Evolutionary conservation across 176 grass and related monocot species (phyloP).

Genomic region (Saccharum spontaneum): DNA sequence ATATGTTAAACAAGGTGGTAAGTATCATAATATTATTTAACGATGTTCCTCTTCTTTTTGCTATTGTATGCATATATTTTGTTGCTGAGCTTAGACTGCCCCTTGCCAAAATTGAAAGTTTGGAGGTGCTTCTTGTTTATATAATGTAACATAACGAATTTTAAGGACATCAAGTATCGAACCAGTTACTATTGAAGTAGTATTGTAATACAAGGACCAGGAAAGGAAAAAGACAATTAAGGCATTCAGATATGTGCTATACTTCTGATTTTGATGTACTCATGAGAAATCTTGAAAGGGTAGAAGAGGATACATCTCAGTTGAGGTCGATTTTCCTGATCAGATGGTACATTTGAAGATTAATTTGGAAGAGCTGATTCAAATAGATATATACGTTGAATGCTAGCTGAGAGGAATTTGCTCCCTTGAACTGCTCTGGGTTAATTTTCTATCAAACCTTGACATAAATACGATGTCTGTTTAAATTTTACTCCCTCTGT

Average conservation of each 20-base stretch:
- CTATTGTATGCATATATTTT: not conserved
- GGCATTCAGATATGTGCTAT: not conserved
- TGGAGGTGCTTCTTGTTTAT: not conserved
- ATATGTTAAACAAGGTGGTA: constrained; percentile 63
- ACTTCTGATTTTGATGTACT: not conserved
- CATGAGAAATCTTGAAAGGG: not conserved
- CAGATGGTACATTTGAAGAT: not conserved
- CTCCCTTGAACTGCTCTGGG: not conserved
- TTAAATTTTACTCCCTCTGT: not conserved
- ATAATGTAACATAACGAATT: not conserved
- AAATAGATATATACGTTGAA: not conserved
- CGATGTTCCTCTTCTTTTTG: not conserved
- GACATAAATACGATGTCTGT: not conserved
- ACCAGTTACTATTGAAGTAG: not conserved
- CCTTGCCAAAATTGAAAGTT: not conserved
- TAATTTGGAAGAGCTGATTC: not conserved
- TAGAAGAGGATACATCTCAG: not conserved
- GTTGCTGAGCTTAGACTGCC: not conserved
- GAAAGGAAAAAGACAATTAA: not conserved
- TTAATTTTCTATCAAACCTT: constrained; percentile 1
- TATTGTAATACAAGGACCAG: not conserved
- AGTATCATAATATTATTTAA: constrained; percentile 13
- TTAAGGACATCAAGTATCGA: not conserved
- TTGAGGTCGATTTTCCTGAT: not conserved
- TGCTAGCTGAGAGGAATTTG: not conserved